Evolutionary conservation across 2,329 filamentous ascomycete genomes (phyloP), one percentile per base, ranked within the genome.

Genomic region (Colletotrichum lini): DNA sequence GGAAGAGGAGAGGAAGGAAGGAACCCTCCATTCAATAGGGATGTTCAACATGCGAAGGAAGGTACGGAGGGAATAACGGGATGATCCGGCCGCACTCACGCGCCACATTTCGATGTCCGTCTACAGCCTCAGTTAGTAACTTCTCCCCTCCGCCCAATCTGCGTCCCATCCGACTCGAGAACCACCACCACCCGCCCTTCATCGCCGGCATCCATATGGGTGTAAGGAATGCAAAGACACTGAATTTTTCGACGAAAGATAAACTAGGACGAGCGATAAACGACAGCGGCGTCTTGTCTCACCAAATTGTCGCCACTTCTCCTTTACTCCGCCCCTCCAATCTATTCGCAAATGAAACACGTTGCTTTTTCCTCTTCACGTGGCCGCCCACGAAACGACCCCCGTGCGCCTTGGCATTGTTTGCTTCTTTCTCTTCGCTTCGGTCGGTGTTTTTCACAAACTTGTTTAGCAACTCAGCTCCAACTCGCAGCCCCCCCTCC

Each of bases 341-440:
- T 58, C 52, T 50, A 18, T 26, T 21, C 15, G 15, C 52, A 58
- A 57, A 62, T 57, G 13, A 40, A 52, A 40, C 8, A 38, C 2
- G 16, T 62, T 70, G 64, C 67, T 70, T 70, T 70, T 70, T 53
- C 45, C 10, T 67, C 56, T 58, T 38, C 56, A 38, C 35, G 42
- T 58, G 63, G 26, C 56, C 15, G 52, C 52, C 42, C 45, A 23
- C 30, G 21, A 18, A n/a, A 10, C 21, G 45, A 23, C 18, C 18
- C 18, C 18, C 10, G 7, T 49, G 59, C 30, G 1, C 21, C 47
- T 62, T 62, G 45, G 38, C 21, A 35, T 10, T 50, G 52, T n/a
- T 38, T 38, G 35, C 35, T 12, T 56, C 44, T 52, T 30, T 16
- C 21, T 30, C 18, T 6, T n/a, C 13, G 6, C 44, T 21, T 15